phyloP scores from a whole-genome alignment of 257 asterid genomes.

The Solanum neorickii region DNA sequence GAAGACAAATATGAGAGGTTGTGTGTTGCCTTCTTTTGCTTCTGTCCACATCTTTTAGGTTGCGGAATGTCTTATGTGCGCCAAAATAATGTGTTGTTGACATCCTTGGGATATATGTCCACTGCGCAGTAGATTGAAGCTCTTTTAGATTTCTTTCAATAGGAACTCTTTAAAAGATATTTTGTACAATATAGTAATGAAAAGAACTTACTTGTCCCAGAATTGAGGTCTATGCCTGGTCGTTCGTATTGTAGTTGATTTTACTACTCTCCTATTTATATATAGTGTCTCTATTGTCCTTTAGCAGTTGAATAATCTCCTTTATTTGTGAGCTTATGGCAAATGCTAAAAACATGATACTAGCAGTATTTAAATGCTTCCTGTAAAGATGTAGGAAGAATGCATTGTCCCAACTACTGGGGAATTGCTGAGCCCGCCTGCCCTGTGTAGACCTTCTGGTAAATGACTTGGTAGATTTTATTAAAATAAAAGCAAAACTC shows the following conservation, averaged over 20 bases:
- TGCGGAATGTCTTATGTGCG: neutral
- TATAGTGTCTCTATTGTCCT: neutral
- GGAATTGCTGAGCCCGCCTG: neutral
- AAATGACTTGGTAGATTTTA: neutral
- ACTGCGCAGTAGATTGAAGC: neutral
- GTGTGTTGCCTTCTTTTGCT: neutral
- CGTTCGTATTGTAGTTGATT: neutral
- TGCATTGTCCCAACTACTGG: neutral
- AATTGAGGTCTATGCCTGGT: neutral
- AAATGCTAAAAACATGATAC: neutral
- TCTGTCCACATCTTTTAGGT: neutral
- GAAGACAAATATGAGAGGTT: constrained; percentile 60
- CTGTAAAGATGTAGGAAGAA: neutral
- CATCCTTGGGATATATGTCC: neutral
- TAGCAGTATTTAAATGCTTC: neutral
- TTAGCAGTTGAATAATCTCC: neutral
- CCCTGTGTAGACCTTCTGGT: neutral
- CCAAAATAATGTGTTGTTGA: neutral
- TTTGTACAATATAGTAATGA: neutral
- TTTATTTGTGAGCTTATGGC: neutral
- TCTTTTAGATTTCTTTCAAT: neutral
- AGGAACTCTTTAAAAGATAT: neutral
- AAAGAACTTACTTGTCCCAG: neutral
- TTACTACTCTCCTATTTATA: neutral
- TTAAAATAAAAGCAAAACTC: neutral